Conservation (phyloP, 331 rosid genomes). For the Dryas integrifolia region DNA sequence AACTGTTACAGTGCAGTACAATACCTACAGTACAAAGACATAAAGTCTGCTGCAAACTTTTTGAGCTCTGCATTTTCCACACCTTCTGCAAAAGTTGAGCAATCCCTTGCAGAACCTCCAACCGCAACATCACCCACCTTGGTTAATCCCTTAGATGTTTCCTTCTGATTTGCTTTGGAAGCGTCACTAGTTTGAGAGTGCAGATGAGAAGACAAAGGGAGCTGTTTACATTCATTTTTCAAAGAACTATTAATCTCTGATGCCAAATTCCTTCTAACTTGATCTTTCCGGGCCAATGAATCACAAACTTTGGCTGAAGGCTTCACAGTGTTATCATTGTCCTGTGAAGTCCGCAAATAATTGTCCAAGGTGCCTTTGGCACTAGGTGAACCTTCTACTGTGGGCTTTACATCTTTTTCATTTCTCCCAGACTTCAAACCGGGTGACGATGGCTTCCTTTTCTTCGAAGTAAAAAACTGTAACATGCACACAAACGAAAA, state of each 20-base stretch:
- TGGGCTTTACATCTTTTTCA: slow-evolving; percentile 47
- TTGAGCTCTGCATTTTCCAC: slow-evolving; percentile 40
- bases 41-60: slow-evolving; percentile 55
- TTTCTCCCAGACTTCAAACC: slow-evolving; percentile 43
- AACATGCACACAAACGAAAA: slow-evolving; percentile 14
- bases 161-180: slow-evolving; percentile 24
- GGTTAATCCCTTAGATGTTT: slow-evolving; percentile 16
- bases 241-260: slow-evolving; percentile 40
- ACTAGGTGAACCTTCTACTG: slow-evolving; percentile 58
- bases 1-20: background rate
- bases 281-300: slow-evolving; percentile 29
- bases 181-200: slow-evolving; percentile 17
- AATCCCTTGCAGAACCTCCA: slow-evolving; percentile 31
- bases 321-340: slow-evolving; percentile 18
- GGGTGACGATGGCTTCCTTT: slow-evolving; percentile 68
- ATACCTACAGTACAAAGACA: slow-evolving; percentile 87
- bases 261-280: slow-evolving; percentile 58
- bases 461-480: slow-evolving; percentile 82
- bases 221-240: slow-evolving; percentile 35
- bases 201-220: slow-evolving; percentile 26
- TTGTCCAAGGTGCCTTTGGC: slow-evolving; percentile 64
- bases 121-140: slow-evolving; percentile 25
- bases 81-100: slow-evolving; percentile 26
- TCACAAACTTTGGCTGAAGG: slow-evolving; percentile 13
- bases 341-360: slow-evolving; percentile 60